Conservation (phyloP, 164 flowering plant genomes). For the Cinnamomum micranthum region DNA sequence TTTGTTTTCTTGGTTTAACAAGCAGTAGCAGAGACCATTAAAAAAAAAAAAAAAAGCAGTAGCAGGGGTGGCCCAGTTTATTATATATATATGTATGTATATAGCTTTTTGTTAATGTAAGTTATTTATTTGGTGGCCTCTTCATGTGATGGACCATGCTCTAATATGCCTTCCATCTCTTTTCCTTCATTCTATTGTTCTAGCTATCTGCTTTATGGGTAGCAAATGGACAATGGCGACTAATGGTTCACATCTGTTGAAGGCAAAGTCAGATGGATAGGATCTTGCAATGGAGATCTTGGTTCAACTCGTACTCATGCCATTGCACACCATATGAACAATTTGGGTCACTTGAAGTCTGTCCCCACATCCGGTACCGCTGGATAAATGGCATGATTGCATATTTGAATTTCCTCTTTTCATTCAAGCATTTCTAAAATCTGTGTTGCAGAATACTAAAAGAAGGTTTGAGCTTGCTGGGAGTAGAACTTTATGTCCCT, state of each 20-base stretch:
- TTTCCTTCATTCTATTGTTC: too few relatives aligned
- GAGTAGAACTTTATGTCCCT: conserved; percentile 25
- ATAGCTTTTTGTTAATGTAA: too few relatives aligned
- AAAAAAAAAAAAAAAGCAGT: too few relatives aligned
- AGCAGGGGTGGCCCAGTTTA: too few relatives aligned
- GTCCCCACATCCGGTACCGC: neutral
- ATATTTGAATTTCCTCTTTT: neutral
- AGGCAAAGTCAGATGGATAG: neutral
- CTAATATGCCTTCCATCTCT: too few relatives aligned
- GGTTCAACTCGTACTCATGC: neutral
- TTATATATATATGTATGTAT: too few relatives aligned
- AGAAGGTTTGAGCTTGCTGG: conserved; percentile 18
- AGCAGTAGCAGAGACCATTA: too few relatives aligned
- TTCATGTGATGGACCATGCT: too few relatives aligned
- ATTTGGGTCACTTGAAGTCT: neutral
- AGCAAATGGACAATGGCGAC: too few relatives aligned
- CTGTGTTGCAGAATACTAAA: conserved; percentile 28
- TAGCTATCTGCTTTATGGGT: too few relatives aligned
- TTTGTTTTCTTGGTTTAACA: too few relatives aligned
- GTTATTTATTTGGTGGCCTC: too few relatives aligned
- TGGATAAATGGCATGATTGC: neutral
- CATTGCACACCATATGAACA: neutral
- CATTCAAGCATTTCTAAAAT: conserved; percentile 1
- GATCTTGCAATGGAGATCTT: neutral
- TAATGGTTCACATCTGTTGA: neutral